A percentile compares a stretch with the other conserved stretches of the same genome.
phyloP scores from a whole-genome alignment of 2,329 filamentous ascomycete species.

The Claviceps fusiformis region DNA sequence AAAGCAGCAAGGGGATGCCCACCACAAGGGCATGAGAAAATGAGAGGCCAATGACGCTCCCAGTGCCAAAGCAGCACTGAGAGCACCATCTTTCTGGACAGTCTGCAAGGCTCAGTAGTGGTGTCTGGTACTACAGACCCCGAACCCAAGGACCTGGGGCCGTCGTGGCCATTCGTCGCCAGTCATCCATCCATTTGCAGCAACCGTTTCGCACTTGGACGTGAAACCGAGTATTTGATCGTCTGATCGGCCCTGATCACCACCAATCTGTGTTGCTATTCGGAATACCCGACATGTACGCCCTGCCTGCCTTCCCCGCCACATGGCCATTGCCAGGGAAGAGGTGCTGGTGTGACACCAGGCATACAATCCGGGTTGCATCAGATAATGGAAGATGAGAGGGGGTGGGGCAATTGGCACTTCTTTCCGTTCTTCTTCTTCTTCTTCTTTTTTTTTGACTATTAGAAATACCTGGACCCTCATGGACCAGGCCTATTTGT shows the following conservation, averaged over 20 bases:
- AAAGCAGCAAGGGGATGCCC: too few relatives aligned
- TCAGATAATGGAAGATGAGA: not conserved
- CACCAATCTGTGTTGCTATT: not conserved
- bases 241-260: too few relatives aligned
- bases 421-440: not conserved
- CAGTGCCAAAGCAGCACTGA: not conserved
- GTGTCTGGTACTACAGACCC: not conserved
- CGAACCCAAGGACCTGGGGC: conserved; percentile 1
- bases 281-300: not conserved
- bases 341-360: not conserved
- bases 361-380: not conserved
- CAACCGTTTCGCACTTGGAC: not conserved
- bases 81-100: too few relatives aligned
- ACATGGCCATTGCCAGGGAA: not conserved
- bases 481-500: too few relatives aligned
- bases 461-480: too few relatives aligned
- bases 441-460: not conserved
- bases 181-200: not conserved
- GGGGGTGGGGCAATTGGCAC: not conserved
- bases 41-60: conserved; percentile 1
- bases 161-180: not conserved
- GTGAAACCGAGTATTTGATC: not conserved
- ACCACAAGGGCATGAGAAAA: not conserved
- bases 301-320: not conserved
- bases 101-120: not conserved